A percentile compares a stretch with the other conserved stretches of the same genome.
These are phyloP conservation scores for Metschnikowia peoriensis DNA, from an alignment of 805 yeast species.

Conservation along the genomic window DNA sequence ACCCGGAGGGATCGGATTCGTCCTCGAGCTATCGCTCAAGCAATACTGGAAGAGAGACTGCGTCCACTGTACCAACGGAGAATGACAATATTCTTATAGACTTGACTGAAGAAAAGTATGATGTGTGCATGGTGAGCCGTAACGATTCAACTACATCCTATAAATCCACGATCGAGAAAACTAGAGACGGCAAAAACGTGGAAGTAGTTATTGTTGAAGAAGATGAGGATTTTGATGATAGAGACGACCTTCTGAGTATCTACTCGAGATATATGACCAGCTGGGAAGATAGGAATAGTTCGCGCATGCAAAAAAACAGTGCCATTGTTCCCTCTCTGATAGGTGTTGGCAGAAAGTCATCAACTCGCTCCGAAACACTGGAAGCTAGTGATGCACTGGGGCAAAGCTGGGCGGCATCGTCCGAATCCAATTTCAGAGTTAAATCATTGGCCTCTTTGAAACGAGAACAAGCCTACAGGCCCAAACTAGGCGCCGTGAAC, in stretches of 20 bases:
- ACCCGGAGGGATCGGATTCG: conserved; percentile 12
- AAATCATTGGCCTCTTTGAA: conserved; percentile 10
- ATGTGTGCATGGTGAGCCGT: conserved; percentile 36
- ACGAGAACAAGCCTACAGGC: conserved; percentile 4
- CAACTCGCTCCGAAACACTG: conserved; percentile 11
- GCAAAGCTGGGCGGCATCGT: conserved; percentile 19
- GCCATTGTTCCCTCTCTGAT: neutral
- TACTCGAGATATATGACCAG: conserved; percentile 37
- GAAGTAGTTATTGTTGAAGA: conserved; percentile 46
- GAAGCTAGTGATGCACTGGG: conserved; percentile 15
- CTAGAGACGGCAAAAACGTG: conserved; percentile 36
- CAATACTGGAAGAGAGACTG: conserved; percentile 26
- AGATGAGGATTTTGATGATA: conserved; percentile 26
- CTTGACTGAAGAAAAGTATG: conserved; percentile 40
- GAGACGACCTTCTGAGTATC: conserved; percentile 38
- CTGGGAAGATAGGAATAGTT: conserved; percentile 11
- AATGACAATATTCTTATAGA: conserved; percentile 41
- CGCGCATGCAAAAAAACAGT: neutral
- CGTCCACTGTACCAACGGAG: conserved; percentile 30
- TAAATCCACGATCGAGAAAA: conserved; percentile 38
- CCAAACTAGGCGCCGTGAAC: neutral
- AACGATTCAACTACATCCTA: conserved; percentile 36
- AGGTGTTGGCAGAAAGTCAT: conserved; percentile 1
- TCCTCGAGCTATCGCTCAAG: conserved; percentile 33
- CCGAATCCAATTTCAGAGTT: conserved; percentile 18